Percentiles rank a stretch among this genome's conserved stretches.
Conservation (phyloP, 305 asterid genomes). For the Fraxinus velutina region DNA sequence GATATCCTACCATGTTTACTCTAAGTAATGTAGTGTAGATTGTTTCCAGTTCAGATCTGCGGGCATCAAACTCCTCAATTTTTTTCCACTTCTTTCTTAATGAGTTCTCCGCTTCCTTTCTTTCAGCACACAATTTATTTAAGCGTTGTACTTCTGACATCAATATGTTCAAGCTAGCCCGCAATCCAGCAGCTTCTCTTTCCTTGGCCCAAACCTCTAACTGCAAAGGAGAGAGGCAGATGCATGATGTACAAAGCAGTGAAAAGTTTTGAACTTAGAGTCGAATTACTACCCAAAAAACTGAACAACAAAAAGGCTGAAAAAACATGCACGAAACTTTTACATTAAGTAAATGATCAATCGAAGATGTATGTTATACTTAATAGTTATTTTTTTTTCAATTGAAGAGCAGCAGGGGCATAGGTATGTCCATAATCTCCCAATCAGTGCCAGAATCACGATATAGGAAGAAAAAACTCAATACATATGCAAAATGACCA, state of each 20-base stretch:
- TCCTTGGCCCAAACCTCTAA: conserved; percentile 94
- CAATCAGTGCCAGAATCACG: neutral
- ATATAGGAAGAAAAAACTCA: neutral
- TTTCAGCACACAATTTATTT: conserved; percentile 79
- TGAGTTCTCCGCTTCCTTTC: conserved; percentile 96
- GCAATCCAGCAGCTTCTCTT: conserved; percentile 89
- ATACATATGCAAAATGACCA: neutral
- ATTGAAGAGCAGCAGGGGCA: neutral
- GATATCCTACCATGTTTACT: conserved; percentile 72
- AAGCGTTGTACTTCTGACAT: conserved; percentile 77
- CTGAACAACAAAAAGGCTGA: neutral
- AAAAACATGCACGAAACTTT: neutral
- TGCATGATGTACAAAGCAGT: neutral
- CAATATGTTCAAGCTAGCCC: conserved; percentile 74
- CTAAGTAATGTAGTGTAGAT: conserved; percentile 71
- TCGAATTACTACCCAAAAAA: conserved; percentile 5
- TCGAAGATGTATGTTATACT: neutral
- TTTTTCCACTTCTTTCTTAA: conserved; percentile 90
- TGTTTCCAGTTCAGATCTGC: conserved; percentile 85
- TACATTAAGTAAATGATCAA: neutral
- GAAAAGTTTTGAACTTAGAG: neutral
- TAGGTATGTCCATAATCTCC: neutral
- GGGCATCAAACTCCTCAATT: conserved; percentile 90
- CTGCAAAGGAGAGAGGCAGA: conserved; percentile 38
- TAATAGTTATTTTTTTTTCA: neutral